A percentile compares a stretch with the other conserved stretches of the same genome.
Evolutionary conservation across 768 basidiomycete species (phyloP).

Genomic region (Mycena alexandri): DNA sequence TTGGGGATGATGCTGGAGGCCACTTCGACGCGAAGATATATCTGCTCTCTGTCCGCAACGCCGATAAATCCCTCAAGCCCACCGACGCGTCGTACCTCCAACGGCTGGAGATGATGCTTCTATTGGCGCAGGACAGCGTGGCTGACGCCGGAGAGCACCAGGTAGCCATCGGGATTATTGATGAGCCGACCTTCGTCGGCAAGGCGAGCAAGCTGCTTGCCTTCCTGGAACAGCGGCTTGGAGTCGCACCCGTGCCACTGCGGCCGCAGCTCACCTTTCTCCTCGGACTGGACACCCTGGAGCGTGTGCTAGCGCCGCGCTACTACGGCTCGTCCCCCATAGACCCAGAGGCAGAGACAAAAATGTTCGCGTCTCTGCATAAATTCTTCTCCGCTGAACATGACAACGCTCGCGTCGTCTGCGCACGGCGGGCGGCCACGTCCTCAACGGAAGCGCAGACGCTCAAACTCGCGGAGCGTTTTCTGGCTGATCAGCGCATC

Average conservation of each 20-base stretch:
- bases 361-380: constrained; percentile 69
- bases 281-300: constrained; percentile 88
- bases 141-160: not conserved
- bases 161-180: constrained; percentile 83
- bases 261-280: constrained; percentile 73
- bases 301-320: constrained; percentile 78
- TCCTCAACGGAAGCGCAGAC: constrained; percentile 29
- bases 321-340: constrained; percentile 68
- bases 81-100: constrained; percentile 83
- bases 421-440: constrained; percentile 63
- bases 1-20: constrained; percentile 18
- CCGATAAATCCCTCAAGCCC: constrained; percentile 80
- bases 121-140: constrained; percentile 67
- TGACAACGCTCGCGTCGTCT: constrained; percentile 74
- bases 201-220: constrained; percentile 74
- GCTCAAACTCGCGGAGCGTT: constrained; percentile 58
- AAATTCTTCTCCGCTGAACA: constrained; percentile 69
- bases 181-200: constrained; percentile 90
- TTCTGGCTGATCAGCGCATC: constrained; percentile 65
- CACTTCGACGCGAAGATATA: constrained; percentile 83
- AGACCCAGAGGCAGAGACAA: constrained; percentile 47
- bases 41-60: constrained; percentile 87
- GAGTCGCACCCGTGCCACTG: constrained; percentile 25
- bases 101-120: constrained; percentile 88
- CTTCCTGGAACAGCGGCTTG: constrained; percentile 58